Base-by-base conservation (phyloP, 2,329 filamentous ascomycete genomes). In the Penicillium sp. region DNA sequence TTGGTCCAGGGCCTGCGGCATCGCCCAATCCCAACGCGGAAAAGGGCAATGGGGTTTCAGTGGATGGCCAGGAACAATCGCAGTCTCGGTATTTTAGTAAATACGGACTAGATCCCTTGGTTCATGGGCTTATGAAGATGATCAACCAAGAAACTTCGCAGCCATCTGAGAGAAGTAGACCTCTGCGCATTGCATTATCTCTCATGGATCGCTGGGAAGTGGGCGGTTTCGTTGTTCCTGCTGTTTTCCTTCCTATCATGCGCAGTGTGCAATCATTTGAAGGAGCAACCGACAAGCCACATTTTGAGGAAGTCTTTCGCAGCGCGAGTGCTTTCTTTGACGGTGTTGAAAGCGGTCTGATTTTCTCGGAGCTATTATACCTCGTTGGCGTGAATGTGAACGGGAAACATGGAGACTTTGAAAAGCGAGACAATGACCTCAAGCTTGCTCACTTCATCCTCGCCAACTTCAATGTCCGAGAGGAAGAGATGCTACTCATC, bases 151-250 rank as follows among this genome's bases (percentile, higher is more conserved):
- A 79, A 43, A 77, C 77, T 45, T 70, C 66, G 5, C 78, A 78
- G 55, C 82, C 88, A 1, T 72, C 81, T 0, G 90, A 95, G 66
- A 82, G 86, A 68, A 90, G 91, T 20, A 86, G 86, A 40, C 93
- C 94, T 0, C 97, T 96, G 68, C 86, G 92, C 56, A 90, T 97
- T 61, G 95, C 91, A 66, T 81, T 97, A 2, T 97, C 95, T 16
- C 79, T 99, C 52, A 97, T 99, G 94, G 94, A 99, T 73, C 86
- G 92, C 58, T 97, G 91, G 92, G 94, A 99, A 70, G 93, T 99
- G 62, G 94, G 94, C 28, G 91, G 91, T 1, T 80, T 93, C 18
- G 86, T 99, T 47, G 88, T 97, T 1, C 90, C 92, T 0, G 87
- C 91, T 59, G 83, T 97, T 14, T 97, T 99, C 67, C 78, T 97